Conservation (phyloP, 2,329 filamentous ascomycete genomes). For the Hypoxylon sp. region DNA sequence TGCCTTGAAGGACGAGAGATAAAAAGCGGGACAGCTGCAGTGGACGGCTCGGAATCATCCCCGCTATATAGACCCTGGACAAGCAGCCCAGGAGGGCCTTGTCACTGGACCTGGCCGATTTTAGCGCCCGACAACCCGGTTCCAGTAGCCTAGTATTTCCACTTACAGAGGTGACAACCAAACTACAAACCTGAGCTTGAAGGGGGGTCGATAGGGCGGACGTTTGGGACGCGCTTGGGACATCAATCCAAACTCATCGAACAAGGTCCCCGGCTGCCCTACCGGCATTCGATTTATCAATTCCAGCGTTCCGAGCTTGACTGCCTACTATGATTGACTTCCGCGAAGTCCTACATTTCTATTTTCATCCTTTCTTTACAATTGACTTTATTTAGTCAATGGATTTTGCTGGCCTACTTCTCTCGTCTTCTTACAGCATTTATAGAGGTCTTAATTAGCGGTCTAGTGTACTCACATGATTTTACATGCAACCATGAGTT, state of each 20-base stretch:
- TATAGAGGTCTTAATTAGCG: not conserved
- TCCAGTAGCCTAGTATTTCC: constrained; percentile 25
- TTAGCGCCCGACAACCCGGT: constrained; percentile 39
- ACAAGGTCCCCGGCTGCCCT: constrained; percentile 20
- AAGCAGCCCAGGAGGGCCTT: constrained; percentile 35
- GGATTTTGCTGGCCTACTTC: constrained; percentile 1
- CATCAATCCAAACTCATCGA: constrained; percentile 17
- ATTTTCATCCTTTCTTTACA: not conserved
- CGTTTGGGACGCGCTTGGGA: constrained; percentile 16
- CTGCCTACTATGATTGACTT: constrained; percentile 16
- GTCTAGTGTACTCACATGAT: constrained; percentile 4
- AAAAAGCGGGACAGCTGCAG: constrained; percentile 26
- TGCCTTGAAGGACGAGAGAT: constrained; percentile 19
- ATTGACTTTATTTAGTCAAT: not conserved
- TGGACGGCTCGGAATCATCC: constrained; percentile 47
- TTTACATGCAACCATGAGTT: constrained; percentile 55
- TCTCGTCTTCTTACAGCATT: constrained; percentile 12
- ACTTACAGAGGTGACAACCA: constrained; percentile 25
- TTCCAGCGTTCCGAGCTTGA: constrained; percentile 17
- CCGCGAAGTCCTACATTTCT: constrained; percentile 8
- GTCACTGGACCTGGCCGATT: constrained; percentile 21
- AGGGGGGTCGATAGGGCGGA: constrained; percentile 15
- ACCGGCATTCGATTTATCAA: constrained; percentile 9
- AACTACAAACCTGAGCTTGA: constrained; percentile 2
- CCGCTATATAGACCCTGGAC: constrained; percentile 47